Conservation (phyloP, 257 asterid species). For the Rhazya stricta region DNA sequence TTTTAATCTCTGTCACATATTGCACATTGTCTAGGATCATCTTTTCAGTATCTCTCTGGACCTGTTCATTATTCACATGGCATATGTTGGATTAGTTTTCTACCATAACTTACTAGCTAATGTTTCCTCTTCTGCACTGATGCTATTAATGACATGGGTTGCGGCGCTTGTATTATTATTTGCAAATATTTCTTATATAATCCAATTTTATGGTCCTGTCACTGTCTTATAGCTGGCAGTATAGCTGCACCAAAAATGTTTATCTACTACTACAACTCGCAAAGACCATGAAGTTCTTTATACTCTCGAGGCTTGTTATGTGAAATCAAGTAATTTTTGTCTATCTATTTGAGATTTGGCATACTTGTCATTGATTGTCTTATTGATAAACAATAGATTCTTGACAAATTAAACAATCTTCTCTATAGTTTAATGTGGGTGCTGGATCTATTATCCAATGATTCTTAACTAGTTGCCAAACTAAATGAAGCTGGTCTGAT, state of each 20-base stretch:
- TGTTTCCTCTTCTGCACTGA: neutral
- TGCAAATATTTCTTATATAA: neutral
- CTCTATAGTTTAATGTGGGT: neutral
- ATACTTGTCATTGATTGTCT: neutral
- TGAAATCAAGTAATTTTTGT: neutral
- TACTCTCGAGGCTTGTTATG: neutral
- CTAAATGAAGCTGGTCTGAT: constrained; percentile 11
- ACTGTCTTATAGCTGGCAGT: constrained; percentile 1
- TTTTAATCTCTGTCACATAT: too few species aligned
- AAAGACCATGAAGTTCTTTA: neutral
- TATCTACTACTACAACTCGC: neutral
- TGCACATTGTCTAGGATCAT: neutral
- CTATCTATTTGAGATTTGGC: neutral
- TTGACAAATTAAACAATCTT: neutral
- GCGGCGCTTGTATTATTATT: neutral
- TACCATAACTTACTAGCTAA: neutral
- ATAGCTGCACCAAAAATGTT: neutral
- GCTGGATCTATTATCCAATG: constrained; percentile 3
- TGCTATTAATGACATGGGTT: neutral
- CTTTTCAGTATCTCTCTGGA: too few species aligned
- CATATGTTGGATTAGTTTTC: neutral
- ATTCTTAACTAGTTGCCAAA: neutral
- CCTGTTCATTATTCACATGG: neutral
- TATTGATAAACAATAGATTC: neutral
- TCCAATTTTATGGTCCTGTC: neutral